phyloP scores from a whole-genome alignment of 2,329 filamentous ascomycete species.

The Xylogone sp. region DNA sequence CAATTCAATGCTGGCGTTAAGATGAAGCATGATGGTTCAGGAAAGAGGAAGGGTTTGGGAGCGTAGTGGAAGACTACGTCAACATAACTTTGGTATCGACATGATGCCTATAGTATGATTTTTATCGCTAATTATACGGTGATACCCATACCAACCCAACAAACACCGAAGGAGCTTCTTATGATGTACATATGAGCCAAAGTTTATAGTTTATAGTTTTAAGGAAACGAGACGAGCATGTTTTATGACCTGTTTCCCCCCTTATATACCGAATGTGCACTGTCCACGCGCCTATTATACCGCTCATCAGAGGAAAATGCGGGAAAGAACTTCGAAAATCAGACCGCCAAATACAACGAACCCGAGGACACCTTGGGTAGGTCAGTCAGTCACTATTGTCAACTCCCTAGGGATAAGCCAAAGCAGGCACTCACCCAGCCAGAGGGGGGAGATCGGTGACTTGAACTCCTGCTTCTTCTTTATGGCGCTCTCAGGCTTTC shows the following conservation, averaged over 20 bases:
- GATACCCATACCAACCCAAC: not conserved
- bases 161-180: not conserved
- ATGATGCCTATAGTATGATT: not conserved
- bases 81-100: not conserved
- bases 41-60: conserved; percentile 31
- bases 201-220: not conserved
- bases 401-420: not conserved
- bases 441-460: conserved; percentile 60
- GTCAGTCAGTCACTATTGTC: not conserved
- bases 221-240: too few relatives aligned
- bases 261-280: not conserved
- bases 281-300: not conserved
- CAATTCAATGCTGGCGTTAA: conserved; percentile 33
- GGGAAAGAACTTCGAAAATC: conserved; percentile 32
- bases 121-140: not conserved
- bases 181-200: not conserved
- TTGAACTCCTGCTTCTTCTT: conserved; percentile 51
- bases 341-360: conserved; percentile 31
- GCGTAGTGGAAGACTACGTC: conserved; percentile 17
- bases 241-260: not conserved
- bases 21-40: conserved; percentile 31
- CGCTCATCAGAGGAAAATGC: conserved; percentile 27
- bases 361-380: conserved; percentile 21
- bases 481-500: conserved; percentile 64
- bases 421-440: conserved; percentile 50